Conservation (phyloP, 441 rosid species). For the Metrosideros polymorpha region DNA sequence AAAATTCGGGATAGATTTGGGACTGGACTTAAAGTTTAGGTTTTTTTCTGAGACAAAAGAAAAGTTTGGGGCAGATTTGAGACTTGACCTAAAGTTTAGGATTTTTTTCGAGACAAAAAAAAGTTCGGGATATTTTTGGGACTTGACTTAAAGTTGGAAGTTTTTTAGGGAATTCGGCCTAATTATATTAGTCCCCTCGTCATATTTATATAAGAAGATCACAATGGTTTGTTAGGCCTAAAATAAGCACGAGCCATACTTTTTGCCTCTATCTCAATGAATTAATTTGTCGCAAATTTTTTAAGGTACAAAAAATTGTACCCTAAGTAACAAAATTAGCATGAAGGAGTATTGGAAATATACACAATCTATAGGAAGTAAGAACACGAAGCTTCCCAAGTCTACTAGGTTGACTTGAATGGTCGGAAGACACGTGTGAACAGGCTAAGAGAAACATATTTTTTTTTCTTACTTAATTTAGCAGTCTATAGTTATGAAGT, state of each 20-base stretch:
- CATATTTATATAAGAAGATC: background rate
- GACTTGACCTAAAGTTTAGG: too few relatives aligned
- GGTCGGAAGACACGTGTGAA: background rate
- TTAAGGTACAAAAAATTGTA: background rate
- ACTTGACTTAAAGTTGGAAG: too few relatives aligned
- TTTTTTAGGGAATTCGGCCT: too few relatives aligned
- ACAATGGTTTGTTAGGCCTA: fast-evolving
- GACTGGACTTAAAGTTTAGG: too few relatives aligned
- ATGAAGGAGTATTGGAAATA: background rate
- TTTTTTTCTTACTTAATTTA: background rate
- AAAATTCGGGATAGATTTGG: too few relatives aligned
- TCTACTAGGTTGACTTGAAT: background rate
- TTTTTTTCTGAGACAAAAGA: too few relatives aligned
- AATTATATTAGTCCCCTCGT: background rate
- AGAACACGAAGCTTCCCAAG: background rate
- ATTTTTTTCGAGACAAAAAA: too few relatives aligned
- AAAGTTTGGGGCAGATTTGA: too few relatives aligned
- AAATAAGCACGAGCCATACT: fast-evolving
- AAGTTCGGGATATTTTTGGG: too few relatives aligned
- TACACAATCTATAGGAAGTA: background rate
- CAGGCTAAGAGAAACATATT: background rate
- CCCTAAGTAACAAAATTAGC: background rate
- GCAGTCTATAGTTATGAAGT: background rate
- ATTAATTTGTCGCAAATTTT: background rate
- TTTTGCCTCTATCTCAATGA: too few relatives aligned